phyloP scores from a whole-genome alignment of 768 basidiomycete genomes.

The Boletus sp. region DNA sequence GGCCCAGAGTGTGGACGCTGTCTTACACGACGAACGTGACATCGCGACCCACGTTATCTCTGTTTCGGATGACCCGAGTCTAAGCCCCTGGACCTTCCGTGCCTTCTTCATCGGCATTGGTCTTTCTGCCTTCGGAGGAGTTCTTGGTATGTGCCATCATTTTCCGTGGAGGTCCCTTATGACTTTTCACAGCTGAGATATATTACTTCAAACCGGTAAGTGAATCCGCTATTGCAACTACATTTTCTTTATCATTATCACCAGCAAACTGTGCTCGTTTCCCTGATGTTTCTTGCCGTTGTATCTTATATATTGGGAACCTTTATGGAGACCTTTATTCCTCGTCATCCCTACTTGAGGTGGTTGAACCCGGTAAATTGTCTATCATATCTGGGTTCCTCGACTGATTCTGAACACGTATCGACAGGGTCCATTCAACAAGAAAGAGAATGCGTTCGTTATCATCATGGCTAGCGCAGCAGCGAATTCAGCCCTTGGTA shows the following conservation, averaged over 20 bases:
- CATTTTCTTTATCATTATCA: neutral
- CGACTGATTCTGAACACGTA: neutral
- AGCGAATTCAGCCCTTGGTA: constrained; percentile 53
- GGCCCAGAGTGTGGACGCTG: constrained; percentile 9
- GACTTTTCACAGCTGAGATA: constrained; percentile 45
- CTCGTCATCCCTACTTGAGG: constrained; percentile 41
- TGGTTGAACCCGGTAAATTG: constrained; percentile 50
- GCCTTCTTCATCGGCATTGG: constrained; percentile 55
- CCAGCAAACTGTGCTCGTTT: constrained; percentile 54
- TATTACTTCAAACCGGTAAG: constrained; percentile 60
- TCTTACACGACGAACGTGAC: constrained; percentile 44
- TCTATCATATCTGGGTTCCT: neutral
- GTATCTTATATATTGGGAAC: constrained; percentile 51
- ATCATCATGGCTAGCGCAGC: constrained; percentile 58
- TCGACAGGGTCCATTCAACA: constrained; percentile 52
- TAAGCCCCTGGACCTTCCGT: constrained; percentile 40
- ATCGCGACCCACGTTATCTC: constrained; percentile 49
- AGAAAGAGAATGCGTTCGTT: constrained; percentile 58
- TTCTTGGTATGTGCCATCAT: constrained; percentile 39
- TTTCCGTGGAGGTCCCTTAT: neutral
- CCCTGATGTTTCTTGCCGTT: constrained; percentile 55
- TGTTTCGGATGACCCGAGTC: constrained; percentile 30
- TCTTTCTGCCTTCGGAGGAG: constrained; percentile 51
- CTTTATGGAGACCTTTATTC: constrained; percentile 46
- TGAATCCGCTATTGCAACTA: neutral